Conservation (phyloP, 768 basidiomycete genomes). For the Gymnopilus dilepis region DNA sequence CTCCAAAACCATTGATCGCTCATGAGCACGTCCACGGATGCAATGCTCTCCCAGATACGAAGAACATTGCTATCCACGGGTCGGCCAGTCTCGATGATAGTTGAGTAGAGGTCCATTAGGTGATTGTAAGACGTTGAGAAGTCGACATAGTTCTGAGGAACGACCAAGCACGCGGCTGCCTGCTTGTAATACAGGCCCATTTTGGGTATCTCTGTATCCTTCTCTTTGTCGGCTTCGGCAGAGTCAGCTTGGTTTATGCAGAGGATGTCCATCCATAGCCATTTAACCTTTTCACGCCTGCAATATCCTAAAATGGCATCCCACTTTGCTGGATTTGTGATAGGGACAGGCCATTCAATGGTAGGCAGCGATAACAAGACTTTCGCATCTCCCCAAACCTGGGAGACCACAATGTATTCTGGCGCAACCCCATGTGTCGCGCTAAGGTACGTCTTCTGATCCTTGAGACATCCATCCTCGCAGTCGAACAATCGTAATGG, state of each 20-base stretch:
- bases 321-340: conserved; percentile 3
- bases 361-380: not conserved
- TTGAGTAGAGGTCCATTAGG: not conserved
- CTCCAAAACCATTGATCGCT: conserved; percentile 7
- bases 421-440: conserved; percentile 1
- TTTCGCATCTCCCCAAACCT: conserved; percentile 7
- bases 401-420: conserved; percentile 4
- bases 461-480: not conserved
- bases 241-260: conserved; percentile 1
- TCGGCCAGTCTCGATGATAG: not conserved
- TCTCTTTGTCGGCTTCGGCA: not conserved
- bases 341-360: not conserved
- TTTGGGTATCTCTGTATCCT: conserved; percentile 5
- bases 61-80: not conserved
- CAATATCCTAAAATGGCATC: not conserved
- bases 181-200: conserved; percentile 1
- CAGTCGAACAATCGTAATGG: not conserved
- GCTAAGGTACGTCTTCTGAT: not conserved
- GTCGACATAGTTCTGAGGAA: not conserved
- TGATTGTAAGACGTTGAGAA: not conserved
- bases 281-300: conserved; percentile 2
- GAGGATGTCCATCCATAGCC: conserved; percentile 7
- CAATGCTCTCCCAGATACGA: not conserved
- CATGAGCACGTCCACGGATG: conserved; percentile 1
- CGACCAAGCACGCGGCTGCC: conserved; percentile 2